These are phyloP conservation scores for Backusella australiensis DNA, from an alignment of 192 early-diverging fungal genomes.

Conservation along the genomic window DNA sequence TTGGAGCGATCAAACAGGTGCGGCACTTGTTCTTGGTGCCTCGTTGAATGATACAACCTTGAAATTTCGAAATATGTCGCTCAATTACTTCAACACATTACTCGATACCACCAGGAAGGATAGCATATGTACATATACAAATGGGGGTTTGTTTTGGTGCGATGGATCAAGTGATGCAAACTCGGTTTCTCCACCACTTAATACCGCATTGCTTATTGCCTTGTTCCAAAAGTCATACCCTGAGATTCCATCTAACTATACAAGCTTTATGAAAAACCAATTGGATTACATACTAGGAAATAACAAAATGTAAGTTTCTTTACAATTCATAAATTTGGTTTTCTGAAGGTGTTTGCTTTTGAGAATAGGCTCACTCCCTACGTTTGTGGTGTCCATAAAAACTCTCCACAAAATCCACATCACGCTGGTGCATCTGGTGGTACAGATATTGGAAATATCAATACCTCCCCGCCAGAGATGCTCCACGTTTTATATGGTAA, in stretches of 20 bases:
- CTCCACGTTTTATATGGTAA: constrained; percentile 38
- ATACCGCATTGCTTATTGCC: constrained; percentile 28
- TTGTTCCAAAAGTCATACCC: background rate
- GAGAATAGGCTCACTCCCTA: constrained; percentile 43
- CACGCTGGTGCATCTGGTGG: constrained; percentile 56
- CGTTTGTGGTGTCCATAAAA: constrained; percentile 52
- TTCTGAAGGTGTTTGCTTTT: background rate
- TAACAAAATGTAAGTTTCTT: background rate
- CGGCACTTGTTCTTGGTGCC: constrained; percentile 38
- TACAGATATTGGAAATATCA: constrained; percentile 33
- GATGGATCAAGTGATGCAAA: background rate
- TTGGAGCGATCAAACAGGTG: constrained; percentile 44
- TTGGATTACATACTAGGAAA: background rate
- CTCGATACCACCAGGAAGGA: background rate
- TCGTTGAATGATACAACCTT: constrained; percentile 13
- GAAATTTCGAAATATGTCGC: constrained; percentile 26
- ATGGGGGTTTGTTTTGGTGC: constrained; percentile 36
- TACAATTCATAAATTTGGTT: background rate
- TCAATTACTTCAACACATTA: constrained; percentile 35
- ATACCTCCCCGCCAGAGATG: constrained; percentile 26
- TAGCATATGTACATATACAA: constrained; percentile 1
- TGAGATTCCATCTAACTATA: background rate
- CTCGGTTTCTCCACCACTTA: constrained; percentile 6
- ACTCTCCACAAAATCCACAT: constrained; percentile 54
- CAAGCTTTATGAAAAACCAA: background rate